Base-by-base conservation (phyloP, 768 basidiomycete species). In the Mycena crocata region DNA sequence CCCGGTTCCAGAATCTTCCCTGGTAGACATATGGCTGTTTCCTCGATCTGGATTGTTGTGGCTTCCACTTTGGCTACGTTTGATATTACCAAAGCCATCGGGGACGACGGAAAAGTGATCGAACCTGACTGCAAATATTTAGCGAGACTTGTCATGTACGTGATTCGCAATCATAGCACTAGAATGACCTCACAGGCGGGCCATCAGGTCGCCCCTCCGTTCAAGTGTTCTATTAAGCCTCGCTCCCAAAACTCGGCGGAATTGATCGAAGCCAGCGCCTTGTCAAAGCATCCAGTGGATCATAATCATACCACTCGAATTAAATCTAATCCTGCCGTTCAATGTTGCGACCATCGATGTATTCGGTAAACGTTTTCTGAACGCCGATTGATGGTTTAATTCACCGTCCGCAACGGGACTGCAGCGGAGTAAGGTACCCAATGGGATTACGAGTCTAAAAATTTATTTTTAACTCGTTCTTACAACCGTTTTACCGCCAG, bases 11-110 rank as follows among this genome's bases (percentile, higher is more conserved):
- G 70, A 17, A 57, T 65, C 5, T 73, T 70, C 28, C 64, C 68
- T 0, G 79, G 76, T 5, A 46, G 61, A 17, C 63, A 75, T 61
- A 34, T 79, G 32, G 77, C 73, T 1, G 64, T 60, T 10, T 60
- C 69, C 5, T 66, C 74, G 8, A 39, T 77, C 45, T 80, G 74
- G 73, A 68, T 75, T 14, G 58, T 71, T 8, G 66, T 75, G 0
- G 71, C 68, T 3, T 75, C 72, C 7, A 62, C 76, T 26, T 58
- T 79, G 7, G 52, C 77, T 3, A 46, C 68, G 1, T 77, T 78
- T 62, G 57, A 76, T 23, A 75, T 78, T 63, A 32, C 40, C 5
- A 73, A 73, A 35, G 72, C 73, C 1, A 52, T 68, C 3, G 77
- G 76, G 35, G 68, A 49, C 14, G 55, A 67, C 30, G 75, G 78